Evolutionary conservation across 495 filamentous ascomycete species (phyloP).

Genomic region (Aspergillus heteromorphus): DNA sequence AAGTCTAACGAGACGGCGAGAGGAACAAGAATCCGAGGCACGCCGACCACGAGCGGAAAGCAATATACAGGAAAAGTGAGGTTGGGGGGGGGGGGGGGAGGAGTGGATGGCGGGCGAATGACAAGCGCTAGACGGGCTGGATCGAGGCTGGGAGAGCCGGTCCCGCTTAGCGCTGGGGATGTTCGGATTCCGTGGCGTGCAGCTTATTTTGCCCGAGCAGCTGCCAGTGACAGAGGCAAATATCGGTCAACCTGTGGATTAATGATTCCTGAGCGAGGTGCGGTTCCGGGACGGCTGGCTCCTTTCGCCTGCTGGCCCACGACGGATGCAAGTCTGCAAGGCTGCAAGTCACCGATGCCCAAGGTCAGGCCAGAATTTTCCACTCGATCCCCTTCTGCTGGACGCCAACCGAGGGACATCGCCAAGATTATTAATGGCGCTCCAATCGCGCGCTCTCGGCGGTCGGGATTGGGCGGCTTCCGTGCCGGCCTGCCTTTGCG

Average conservation of each 20-base stretch:
- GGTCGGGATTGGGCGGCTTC: background rate
- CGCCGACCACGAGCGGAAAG: background rate
- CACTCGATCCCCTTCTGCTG: background rate
- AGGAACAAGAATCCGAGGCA: background rate
- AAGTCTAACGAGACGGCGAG: background rate
- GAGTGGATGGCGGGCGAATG: constrained; percentile 3
- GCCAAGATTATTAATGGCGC: constrained; percentile 4
- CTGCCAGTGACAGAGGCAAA: too few species aligned
- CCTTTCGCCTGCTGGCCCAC: background rate
- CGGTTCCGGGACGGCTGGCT: too few species aligned
- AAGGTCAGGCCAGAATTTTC: background rate
- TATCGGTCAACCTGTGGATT: too few species aligned
- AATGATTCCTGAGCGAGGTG: too few species aligned
- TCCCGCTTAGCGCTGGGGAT: constrained; percentile 4
- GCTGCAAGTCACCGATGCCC: background rate
- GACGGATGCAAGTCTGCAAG: too few species aligned
- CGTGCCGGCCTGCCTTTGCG: background rate
- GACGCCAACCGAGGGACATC: constrained; percentile 3
- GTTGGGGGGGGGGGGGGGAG: background rate
- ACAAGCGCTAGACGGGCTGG: constrained; percentile 8
- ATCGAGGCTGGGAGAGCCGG: constrained; percentile 5
- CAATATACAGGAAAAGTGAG: constrained; percentile 1
- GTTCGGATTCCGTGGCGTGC: background rate
- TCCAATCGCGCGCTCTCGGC: background rate
- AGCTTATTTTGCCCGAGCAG: background rate